A percentile compares a stretch with the other conserved stretches of the same genome.
phyloP scores from a whole-genome alignment of 805 yeast genomes.

The Yamadazyma akitaensis region DNA sequence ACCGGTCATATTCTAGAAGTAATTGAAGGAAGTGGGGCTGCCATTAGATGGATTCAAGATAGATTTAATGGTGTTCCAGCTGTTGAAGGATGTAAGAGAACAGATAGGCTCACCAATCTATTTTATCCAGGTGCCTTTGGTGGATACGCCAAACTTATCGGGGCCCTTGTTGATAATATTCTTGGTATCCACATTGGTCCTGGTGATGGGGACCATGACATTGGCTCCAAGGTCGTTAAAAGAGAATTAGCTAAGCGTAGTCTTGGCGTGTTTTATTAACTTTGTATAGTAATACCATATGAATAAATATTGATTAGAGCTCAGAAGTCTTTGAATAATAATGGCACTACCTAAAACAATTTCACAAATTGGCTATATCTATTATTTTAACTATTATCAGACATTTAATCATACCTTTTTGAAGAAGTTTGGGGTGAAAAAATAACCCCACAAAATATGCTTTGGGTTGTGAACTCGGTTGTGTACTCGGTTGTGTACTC shows the following conservation, averaged over 20 bases:
- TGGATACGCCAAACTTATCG: slow-evolving; percentile 1
- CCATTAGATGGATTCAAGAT: slow-evolving; percentile 18
- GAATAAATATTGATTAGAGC: neutral
- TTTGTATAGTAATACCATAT: neutral
- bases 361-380: no score
- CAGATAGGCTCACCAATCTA: slow-evolving; percentile 33
- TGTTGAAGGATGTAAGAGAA: slow-evolving; percentile 46
- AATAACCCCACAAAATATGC: no score
- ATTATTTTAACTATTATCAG: no score
- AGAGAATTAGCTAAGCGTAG: slow-evolving; percentile 1
- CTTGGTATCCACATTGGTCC: slow-evolving; percentile 9
- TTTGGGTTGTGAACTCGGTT: no score
- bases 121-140: slow-evolving; percentile 10
- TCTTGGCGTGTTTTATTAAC: neutral
- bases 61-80: slow-evolving; percentile 37
- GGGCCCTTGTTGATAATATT: slow-evolving; percentile 4
- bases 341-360: neutral
- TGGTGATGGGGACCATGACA: neutral
- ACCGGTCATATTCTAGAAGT: slow-evolving; percentile 26
- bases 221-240: neutral
- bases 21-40: slow-evolving; percentile 20
- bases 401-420: no score
- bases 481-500: no score
- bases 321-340: neutral
- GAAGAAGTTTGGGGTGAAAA: no score